A percentile compares a stretch with the other conserved stretches of the same genome.
Evolutionary conservation across 1,284 basidiomycete species (phyloP).

Genomic region (Trichosporon faecale): DNA sequence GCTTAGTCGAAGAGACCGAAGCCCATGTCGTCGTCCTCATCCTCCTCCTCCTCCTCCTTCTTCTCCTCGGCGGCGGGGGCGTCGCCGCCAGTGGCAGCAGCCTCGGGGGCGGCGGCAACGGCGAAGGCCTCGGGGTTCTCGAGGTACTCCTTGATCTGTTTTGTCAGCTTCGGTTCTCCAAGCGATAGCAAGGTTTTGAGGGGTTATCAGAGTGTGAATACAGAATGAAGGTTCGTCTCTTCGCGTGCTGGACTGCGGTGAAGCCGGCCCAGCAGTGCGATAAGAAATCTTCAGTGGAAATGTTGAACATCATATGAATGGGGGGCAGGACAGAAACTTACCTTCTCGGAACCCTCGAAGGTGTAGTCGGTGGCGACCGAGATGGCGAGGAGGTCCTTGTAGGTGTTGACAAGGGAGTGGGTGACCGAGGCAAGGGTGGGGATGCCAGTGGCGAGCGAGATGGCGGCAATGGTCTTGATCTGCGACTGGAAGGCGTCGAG

Average conservation of each 20-base stretch:
- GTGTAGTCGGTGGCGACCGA: conserved; percentile 91
- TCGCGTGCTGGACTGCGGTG: conserved; percentile 32
- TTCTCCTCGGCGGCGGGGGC: conserved; percentile 57
- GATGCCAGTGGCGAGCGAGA: conserved; percentile 94
- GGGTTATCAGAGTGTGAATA: conserved; percentile 41
- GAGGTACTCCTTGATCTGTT: conserved; percentile 87
- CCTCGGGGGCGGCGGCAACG: conserved; percentile 66
- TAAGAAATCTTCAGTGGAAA: conserved; percentile 56
- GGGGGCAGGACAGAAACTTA: conserved; percentile 51
- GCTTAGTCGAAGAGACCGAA: conserved; percentile 84
- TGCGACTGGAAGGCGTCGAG: conserved; percentile 86
- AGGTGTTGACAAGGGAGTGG: conserved; percentile 95
- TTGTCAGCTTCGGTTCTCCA: conserved; percentile 18
- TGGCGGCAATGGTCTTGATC: conserved; percentile 91
- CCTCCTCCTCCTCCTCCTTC: conserved; percentile 66
- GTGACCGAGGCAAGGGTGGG: conserved; percentile 90
- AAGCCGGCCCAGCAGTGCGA: conserved; percentile 44
- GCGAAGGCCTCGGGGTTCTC: conserved; percentile 97
- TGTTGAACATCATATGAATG: conserved; percentile 31
- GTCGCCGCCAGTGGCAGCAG: conserved; percentile 58
- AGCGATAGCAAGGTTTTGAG: not conserved
- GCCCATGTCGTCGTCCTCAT: conserved; percentile 64
- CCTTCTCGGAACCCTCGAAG: conserved; percentile 92
- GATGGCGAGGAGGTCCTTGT: conserved; percentile 95
- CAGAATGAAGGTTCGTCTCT: conserved; percentile 25